Percentiles rank a stretch among this genome's conserved stretches.
These are phyloP conservation scores for Phytophthora agathidicida DNA, from an alignment of 352 stramenopile species.

Conservation along the genomic window DNA sequence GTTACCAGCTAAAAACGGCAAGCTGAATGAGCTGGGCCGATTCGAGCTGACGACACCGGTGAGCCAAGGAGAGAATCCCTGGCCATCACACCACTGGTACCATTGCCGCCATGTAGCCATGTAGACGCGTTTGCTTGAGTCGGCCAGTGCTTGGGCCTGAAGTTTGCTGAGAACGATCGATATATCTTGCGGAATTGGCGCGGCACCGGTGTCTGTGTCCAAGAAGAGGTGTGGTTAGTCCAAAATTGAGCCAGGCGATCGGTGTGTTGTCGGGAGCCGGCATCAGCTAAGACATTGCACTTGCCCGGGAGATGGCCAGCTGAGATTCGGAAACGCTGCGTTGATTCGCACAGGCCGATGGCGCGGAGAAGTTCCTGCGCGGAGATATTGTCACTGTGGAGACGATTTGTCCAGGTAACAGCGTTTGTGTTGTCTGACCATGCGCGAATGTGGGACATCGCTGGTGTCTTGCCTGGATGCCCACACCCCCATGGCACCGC, in stretches of 20 bases:
- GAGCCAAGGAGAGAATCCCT: not conserved
- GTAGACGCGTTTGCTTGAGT: constrained; percentile 12
- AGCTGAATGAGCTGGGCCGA: constrained; percentile 1
- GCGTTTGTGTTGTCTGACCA: constrained; percentile 10
- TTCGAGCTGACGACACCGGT: not conserved
- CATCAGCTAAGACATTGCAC: constrained; percentile 1
- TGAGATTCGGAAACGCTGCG: constrained; percentile 2
- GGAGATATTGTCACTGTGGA: not conserved
- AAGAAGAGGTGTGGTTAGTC: constrained; percentile 16
- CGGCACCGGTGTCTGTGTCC: constrained; percentile 4
- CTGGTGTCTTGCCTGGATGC: not conserved
- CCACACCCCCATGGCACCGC: not conserved
- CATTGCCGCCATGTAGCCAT: constrained; percentile 1
- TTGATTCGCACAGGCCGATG: constrained; percentile 11
- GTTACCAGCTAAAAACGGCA: not conserved
- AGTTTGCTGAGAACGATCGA: constrained; percentile 5
- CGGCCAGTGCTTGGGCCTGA: constrained; percentile 1
- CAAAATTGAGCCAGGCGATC: not conserved
- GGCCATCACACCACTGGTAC: not conserved
- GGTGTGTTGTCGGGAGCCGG: constrained; percentile 4
- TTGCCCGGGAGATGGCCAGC: not conserved
- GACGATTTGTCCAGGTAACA: constrained; percentile 3
- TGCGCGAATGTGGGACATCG: not conserved
- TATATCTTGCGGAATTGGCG: constrained; percentile 5
- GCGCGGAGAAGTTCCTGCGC: not conserved